Conservation (phyloP, 805 yeast species). For the Lipomyces sp. region DNA sequence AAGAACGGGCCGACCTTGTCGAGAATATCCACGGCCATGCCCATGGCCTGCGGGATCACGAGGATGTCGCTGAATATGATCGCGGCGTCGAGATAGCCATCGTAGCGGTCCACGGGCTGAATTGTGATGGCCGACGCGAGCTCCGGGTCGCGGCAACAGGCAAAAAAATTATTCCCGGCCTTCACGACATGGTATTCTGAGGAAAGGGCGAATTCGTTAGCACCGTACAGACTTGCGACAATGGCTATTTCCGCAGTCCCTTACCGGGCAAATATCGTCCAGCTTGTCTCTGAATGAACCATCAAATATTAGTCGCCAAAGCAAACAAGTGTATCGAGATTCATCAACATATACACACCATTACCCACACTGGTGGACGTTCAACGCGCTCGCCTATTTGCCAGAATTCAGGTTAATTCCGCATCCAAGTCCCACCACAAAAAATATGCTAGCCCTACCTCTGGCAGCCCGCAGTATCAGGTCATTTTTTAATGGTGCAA, state of each 20-base stretch:
- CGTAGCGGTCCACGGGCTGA: slow-evolving; percentile 88
- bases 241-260: too few species aligned
- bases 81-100: slow-evolving; percentile 92
- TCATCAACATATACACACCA: slow-evolving; percentile 51
- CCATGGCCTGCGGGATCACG: slow-evolving; percentile 98
- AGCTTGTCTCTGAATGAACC: slow-evolving; percentile 67
- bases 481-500: slow-evolving; percentile 83
- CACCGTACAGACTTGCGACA: too few species aligned
- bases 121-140: slow-evolving; percentile 91
- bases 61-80: slow-evolving; percentile 93
- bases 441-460: slow-evolving; percentile 41
- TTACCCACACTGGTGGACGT: slow-evolving; percentile 97
- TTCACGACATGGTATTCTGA: slow-evolving; percentile 88
- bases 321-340: too few species aligned
- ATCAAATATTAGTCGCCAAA: slow-evolving; percentile 11
- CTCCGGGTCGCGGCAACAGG: slow-evolving; percentile 92
- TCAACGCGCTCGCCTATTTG: slow-evolving; percentile 68
- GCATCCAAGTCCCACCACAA: neutral
- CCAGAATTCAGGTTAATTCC: neutral
- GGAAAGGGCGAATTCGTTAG: too few species aligned
- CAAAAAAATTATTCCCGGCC: slow-evolving; percentile 82
- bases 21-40: slow-evolving; percentile 88
- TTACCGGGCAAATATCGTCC: slow-evolving; percentile 66
- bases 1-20: slow-evolving; percentile 95
- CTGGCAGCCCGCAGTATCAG: slow-evolving; percentile 86